Evolutionary conservation across 1,139 yeast genomes (phyloP).

Genomic region (Tardiomyces digboiensis): DNA sequence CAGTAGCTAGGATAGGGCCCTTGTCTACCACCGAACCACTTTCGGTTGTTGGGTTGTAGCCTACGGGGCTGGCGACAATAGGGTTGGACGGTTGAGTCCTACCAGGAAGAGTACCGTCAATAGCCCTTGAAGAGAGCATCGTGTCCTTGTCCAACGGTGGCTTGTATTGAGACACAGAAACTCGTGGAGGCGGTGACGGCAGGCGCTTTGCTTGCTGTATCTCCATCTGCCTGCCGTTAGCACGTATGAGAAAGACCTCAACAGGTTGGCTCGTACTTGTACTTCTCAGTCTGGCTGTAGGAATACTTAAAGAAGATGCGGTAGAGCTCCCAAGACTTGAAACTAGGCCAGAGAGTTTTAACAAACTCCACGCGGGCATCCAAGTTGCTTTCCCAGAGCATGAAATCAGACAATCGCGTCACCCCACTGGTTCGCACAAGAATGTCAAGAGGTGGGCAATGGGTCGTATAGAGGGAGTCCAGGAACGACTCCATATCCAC

Average conservation of each 20-base stretch:
- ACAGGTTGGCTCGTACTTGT: no score
- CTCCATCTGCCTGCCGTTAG: background rate
- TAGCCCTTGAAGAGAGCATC: no score
- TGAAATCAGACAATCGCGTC: slow-evolving; percentile 75
- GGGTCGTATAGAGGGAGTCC: slow-evolving; percentile 50
- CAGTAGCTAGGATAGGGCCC: no score
- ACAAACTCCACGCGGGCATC: slow-evolving; percentile 65
- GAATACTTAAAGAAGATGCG: slow-evolving; percentile 49
- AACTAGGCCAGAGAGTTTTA: slow-evolving; percentile 87
- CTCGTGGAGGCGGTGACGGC: slow-evolving; percentile 8
- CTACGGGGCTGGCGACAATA: no score
- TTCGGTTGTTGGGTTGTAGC: no score
- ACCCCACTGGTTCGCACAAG: slow-evolving; percentile 86
- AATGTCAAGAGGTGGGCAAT: slow-evolving; percentile 64
- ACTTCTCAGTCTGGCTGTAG: slow-evolving; percentile 1
- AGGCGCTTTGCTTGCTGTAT: background rate
- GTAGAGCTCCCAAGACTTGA: slow-evolving; percentile 46
- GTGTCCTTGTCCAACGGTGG: no score
- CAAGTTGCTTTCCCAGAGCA: slow-evolving; percentile 53
- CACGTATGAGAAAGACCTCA: no score
- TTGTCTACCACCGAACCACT: no score
- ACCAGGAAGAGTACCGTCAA: no score
- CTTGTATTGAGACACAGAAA: no score
- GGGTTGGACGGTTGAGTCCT: no score
- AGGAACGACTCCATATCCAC: slow-evolving; percentile 42